Evolutionary conservation across 1,284 basidiomycete species (phyloP), one percentile per base, ranked within the genome.

Genomic region (Nidula niveotomentosa): DNA sequence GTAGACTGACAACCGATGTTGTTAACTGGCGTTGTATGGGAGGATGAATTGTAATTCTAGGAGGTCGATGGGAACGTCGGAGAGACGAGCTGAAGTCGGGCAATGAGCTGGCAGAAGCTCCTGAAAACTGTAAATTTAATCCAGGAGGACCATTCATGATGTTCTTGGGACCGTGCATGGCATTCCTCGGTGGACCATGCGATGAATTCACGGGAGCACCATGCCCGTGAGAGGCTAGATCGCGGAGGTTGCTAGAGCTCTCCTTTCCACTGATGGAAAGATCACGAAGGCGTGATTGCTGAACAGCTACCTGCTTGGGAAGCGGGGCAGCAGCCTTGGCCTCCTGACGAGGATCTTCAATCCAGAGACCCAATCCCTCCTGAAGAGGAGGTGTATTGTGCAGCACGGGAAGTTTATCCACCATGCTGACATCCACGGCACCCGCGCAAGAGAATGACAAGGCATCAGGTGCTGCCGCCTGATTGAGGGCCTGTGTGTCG

Each of bases 61-160:
- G 69, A 35, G 68, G 69, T 13, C 65, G 63, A 51, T 64, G 62
- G 8, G 67, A 66, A 33, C 66, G 65, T 54, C 43, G 56, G 43
- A 66, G 65, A 43, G 60, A 33, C 35, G 44, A 17, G 34, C n/a
- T 54, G 15, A 15, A 41, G 6, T 52, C 35, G 8, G 52, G 47
- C 4, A 51, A 46, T 30, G 53, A 49, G 30, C 6, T 10, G 5
- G 46, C 2, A 15, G 47, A 49, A 17, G 30, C 9, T 10, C 34
- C 9, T 8, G 45, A 9, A 17, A 5, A 9, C 9, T 37, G 17
- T 8, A 56, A 17, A 33, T 49, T 57, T 12, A 58, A 36, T 51
- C 53, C 52, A 34, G 60, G 54, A 18, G 62, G 56, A 2, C 55
- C 58, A 58, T 63, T 57, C 35, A 48, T 3, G 23, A 23, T 23